Evolutionary conservation across 768 basidiomycete species (phyloP).

Genomic region (Antrodiella citrinella): DNA sequence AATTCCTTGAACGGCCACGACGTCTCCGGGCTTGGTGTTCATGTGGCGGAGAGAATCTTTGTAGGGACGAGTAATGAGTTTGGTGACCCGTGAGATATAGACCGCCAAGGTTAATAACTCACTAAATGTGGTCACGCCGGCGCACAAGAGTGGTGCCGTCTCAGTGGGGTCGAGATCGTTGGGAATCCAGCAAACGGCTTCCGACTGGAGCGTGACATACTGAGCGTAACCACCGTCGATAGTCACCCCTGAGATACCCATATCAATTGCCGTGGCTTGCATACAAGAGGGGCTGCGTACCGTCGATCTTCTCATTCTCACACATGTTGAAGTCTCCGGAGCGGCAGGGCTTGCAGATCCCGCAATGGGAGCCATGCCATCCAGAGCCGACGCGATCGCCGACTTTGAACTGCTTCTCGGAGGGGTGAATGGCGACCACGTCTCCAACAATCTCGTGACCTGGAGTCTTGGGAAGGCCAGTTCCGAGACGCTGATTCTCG

Average conservation of each 20-base stretch:
- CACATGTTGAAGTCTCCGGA: constrained; percentile 20
- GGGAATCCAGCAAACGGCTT: constrained; percentile 18
- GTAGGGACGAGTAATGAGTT: neutral
- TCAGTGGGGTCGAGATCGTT: constrained; percentile 19
- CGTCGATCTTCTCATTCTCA: constrained; percentile 15
- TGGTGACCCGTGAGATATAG: neutral
- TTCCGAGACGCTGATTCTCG: neutral
- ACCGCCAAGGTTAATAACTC: neutral
- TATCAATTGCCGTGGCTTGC: neutral
- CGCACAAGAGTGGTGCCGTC: constrained; percentile 25
- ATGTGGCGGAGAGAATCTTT: constrained; percentile 22
- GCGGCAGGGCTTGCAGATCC: constrained; percentile 18
- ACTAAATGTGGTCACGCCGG: constrained; percentile 33
- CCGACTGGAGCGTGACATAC: constrained; percentile 17
- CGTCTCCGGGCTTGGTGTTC: constrained; percentile 23
- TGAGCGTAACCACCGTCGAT: constrained; percentile 23
- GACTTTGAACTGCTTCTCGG: constrained; percentile 15
- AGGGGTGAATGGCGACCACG: constrained; percentile 15
- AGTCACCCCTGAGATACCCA: constrained; percentile 14
- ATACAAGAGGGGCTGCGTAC: constrained; percentile 2
- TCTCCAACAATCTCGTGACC: constrained; percentile 24
- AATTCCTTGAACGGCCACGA: constrained; percentile 32
- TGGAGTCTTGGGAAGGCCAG: constrained; percentile 14
- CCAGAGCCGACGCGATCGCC: constrained; percentile 25
- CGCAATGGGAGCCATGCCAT: constrained; percentile 23